Conservation (phyloP, 345 rosid species). For the Populus ilicifolia region DNA sequence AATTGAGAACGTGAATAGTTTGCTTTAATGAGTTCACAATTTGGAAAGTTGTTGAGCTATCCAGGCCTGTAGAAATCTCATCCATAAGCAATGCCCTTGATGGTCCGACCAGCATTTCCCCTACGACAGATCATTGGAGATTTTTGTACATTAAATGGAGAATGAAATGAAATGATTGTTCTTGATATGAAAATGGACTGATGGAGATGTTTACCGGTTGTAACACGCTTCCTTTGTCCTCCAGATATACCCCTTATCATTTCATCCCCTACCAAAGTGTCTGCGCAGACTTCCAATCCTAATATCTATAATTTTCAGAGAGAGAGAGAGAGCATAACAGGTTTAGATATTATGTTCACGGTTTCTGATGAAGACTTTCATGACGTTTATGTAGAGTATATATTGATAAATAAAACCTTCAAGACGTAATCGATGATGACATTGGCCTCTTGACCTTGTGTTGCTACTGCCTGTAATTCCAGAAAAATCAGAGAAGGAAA, state of each 20-base stretch:
- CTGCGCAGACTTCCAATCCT: conserved; percentile 69
- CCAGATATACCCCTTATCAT: conserved; percentile 84
- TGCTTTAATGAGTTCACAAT: conserved; percentile 73
- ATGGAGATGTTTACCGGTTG: conserved; percentile 49
- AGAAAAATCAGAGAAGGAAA: neutral
- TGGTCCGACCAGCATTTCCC: conserved; percentile 76
- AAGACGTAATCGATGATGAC: conserved; percentile 72
- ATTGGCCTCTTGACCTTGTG: conserved; percentile 49
- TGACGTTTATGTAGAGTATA: neutral
- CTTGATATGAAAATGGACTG: neutral
- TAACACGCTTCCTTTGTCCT: conserved; percentile 76
- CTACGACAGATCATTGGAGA: conserved; percentile 19
- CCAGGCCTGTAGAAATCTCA: conserved; percentile 75
- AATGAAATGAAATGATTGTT: neutral
- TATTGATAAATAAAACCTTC: conserved; percentile 41
- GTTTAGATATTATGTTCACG: neutral
- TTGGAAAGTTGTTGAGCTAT: conserved; percentile 73
- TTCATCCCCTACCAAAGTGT: conserved; percentile 63
- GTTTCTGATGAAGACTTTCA: neutral
- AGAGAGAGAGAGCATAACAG: neutral
- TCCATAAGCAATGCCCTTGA: conserved; percentile 68
- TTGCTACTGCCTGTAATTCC: conserved; percentile 44
- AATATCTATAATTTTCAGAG: conserved; percentile 43
- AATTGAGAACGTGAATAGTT: conserved; percentile 54
- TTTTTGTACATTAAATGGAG: neutral